phyloP scores from a whole-genome alignment of 2,329 filamentous ascomycete species.

The Fusarium odoratissimum region DNA sequence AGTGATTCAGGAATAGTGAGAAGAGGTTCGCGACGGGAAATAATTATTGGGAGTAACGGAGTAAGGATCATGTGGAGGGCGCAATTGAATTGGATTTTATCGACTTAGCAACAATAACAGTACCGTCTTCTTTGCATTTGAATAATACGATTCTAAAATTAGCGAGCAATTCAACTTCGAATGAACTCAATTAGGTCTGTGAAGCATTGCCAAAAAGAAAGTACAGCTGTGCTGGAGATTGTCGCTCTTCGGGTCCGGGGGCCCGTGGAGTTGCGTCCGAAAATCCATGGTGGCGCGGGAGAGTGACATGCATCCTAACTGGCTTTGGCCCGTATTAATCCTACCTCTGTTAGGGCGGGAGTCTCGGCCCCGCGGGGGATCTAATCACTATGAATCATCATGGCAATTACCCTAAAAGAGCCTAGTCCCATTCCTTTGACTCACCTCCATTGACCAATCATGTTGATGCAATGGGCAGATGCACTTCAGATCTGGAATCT shows the following conservation, averaged over 20 bases:
- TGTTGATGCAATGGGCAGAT: fast-evolving
- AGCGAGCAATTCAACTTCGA: fast-evolving
- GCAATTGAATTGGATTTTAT: fast-evolving
- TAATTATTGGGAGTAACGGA: fast-evolving
- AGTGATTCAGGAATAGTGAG: neutral
- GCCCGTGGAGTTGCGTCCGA: neutral
- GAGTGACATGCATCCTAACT: neutral
- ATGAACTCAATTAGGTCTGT: neutral
- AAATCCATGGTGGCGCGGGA: neutral
- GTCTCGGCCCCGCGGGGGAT: neutral
- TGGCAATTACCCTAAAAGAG: neutral
- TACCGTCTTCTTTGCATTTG: fast-evolving
- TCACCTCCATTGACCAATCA: conserved; percentile 3
- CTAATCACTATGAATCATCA: conserved; percentile 28
- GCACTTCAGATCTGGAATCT: neutral
- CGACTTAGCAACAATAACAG: neutral
- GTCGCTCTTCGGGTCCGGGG: conserved; percentile 3
- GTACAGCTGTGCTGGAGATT: too few species aligned
- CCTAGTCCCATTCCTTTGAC: neutral
- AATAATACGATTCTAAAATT: fast-evolving
- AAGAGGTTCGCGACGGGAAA: fast-evolving
- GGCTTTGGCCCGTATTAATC: fast-evolving
- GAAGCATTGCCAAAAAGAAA: too few species aligned
- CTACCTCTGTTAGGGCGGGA: fast-evolving
- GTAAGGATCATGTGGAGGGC: fast-evolving